phyloP scores from a whole-genome alignment of 2,329 filamentous ascomycete species.

The Pochonia chlamydosporia region DNA sequence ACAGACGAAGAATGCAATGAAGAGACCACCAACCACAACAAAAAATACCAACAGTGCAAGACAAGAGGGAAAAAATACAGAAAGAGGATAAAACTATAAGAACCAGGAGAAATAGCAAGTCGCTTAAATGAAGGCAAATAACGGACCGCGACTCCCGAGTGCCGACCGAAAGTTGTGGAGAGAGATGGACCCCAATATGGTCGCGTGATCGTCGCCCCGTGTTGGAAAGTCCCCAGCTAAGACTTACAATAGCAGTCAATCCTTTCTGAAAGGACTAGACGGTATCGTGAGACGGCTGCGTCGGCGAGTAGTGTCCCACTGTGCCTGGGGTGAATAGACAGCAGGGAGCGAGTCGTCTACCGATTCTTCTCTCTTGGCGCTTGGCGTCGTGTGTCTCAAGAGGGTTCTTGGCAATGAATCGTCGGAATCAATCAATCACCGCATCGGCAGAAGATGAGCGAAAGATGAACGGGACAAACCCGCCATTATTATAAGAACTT shows the following conservation, averaged over 20 bases:
- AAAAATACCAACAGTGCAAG: neutral
- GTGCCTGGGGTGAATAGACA: neutral
- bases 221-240: neutral
- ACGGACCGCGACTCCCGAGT: slow-evolving; percentile 1
- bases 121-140: neutral
- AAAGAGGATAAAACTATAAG: neutral
- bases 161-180: slow-evolving; percentile 3
- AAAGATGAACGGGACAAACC: neutral
- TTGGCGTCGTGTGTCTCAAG: neutral
- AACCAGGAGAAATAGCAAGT: neutral
- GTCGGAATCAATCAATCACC: neutral
- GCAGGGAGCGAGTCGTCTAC: too few species aligned
- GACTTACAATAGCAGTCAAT: neutral
- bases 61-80: neutral
- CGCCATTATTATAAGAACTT: neutral
- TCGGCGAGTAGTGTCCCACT: neutral
- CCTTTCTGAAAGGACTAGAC: neutral
- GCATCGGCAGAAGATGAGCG: neutral
- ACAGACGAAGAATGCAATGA: too few species aligned
- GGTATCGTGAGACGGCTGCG: slow-evolving; percentile 11
- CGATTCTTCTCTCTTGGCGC: neutral
- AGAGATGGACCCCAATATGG: slow-evolving; percentile 6
- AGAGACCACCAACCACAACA: too few species aligned
- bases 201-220: slow-evolving; percentile 13
- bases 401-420: neutral